These are phyloP conservation scores for Jatropha multifida DNA, from an alignment of 441 rosid species.

Conservation along the genomic window DNA sequence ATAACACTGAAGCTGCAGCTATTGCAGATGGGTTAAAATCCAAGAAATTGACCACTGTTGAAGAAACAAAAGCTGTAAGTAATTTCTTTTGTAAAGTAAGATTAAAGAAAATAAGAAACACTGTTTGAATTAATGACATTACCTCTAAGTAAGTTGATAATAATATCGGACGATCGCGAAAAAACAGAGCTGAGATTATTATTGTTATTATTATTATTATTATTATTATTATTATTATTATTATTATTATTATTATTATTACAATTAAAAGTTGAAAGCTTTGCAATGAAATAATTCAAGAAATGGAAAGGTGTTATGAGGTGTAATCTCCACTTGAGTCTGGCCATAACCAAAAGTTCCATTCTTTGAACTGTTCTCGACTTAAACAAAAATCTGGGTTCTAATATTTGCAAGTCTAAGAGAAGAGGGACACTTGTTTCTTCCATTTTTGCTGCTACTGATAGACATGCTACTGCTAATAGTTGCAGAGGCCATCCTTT, in stretches of 20 bases:
- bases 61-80: not conserved
- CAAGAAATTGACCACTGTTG: constrained; percentile 36
- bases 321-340: constrained; percentile 39
- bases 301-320: constrained; percentile 37
- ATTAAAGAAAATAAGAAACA: too few species aligned
- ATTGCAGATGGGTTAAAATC: constrained; percentile 37
- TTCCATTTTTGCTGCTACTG: constrained; percentile 46
- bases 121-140: not conserved
- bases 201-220: constrained; percentile 10
- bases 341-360: constrained; percentile 40
- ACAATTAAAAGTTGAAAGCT: constrained; percentile 16
- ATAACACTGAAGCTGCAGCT: constrained; percentile 38
- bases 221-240: constrained; percentile 1
- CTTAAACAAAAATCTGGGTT: constrained; percentile 36
- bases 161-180: constrained; percentile 22
- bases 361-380: constrained; percentile 38
- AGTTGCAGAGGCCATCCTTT: constrained; percentile 42
- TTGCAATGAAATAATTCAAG: constrained; percentile 30
- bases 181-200: constrained; percentile 1
- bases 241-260: constrained; percentile 11
- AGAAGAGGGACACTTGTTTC: constrained; percentile 36
- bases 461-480: constrained; percentile 38
- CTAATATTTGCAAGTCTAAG: constrained; percentile 34
- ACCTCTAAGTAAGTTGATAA: constrained; percentile 34
- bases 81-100: not conserved